Conservation (phyloP, 306 rosid species). For the Crataegus laevigata region DNA sequence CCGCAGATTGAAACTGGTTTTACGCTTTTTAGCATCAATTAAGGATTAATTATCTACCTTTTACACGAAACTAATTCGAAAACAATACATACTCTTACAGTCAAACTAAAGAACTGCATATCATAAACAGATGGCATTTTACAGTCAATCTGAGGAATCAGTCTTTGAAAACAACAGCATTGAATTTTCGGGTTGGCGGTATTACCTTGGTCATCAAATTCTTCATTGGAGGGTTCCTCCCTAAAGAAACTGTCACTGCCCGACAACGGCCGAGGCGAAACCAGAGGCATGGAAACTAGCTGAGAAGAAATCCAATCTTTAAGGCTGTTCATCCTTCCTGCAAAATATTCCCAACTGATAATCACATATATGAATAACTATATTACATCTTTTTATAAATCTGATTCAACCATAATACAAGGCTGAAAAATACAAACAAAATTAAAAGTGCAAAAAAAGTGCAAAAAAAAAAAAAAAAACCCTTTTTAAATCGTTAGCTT, state of each 20-base stretch:
- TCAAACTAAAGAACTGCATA: background rate
- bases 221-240: constrained; percentile 32
- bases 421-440: background rate
- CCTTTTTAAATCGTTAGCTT: background rate
- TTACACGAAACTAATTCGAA: background rate
- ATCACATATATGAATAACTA: background rate
- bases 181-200: background rate
- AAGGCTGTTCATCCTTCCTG: constrained; percentile 71
- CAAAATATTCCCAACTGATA: constrained; percentile 18
- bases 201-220: constrained; percentile 61
- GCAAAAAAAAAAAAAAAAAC: background rate
- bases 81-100: no score
- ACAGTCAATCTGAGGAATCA: background rate
- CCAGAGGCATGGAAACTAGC: constrained; percentile 61
- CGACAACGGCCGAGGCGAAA: constrained; percentile 53
- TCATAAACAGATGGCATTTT: background rate
- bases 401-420: background rate
- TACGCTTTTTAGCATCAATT: background rate
- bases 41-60: background rate
- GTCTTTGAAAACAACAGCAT: background rate
- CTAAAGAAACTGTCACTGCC: constrained; percentile 42
- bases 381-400: background rate
- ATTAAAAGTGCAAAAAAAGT: no score
- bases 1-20: background rate
- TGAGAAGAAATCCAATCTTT: constrained; percentile 84